phyloP scores from a whole-genome alignment of 345 rosid genomes.

The Gossypium turneri region DNA sequence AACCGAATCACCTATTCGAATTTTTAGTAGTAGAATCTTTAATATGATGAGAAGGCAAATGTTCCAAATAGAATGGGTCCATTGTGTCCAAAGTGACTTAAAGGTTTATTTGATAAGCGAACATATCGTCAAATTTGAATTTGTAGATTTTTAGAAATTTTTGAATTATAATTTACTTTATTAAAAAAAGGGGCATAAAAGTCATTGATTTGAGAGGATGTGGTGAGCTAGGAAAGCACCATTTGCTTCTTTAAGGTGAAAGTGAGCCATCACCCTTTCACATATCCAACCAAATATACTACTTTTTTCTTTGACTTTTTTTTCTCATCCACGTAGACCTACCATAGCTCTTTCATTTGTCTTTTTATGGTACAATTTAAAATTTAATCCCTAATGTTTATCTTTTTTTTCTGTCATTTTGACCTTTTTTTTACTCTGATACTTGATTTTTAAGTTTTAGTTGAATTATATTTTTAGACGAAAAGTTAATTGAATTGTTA shows the following conservation, averaged over 20 bases:
- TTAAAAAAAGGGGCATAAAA: neutral
- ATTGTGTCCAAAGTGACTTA: neutral
- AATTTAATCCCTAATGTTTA: too few relatives aligned
- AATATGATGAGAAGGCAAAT: too few relatives aligned
- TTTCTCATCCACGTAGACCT: neutral
- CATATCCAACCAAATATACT: neutral
- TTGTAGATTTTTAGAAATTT: too few relatives aligned
- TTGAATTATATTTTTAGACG: too few relatives aligned
- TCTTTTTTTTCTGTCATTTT: too few relatives aligned
- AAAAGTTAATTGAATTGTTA: too few relatives aligned
- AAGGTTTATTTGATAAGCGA: neutral
- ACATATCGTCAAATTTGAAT: neutral
- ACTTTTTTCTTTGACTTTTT: neutral
- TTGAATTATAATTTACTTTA: too few relatives aligned
- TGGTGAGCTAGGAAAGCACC: neutral
- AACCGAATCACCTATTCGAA: too few relatives aligned
- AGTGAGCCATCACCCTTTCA: neutral
- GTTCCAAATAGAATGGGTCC: neutral
- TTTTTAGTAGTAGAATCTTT: too few relatives aligned
- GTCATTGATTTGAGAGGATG: neutral
- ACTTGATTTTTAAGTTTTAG: too few relatives aligned
- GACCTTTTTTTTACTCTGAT: too few relatives aligned
- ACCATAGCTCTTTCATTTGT: neutral
- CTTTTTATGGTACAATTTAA: too few relatives aligned
- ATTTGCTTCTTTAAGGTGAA: slow-evolving; percentile 14